phyloP scores from a whole-genome alignment of 208 protist species.

The Crithidia bombi region DNA sequence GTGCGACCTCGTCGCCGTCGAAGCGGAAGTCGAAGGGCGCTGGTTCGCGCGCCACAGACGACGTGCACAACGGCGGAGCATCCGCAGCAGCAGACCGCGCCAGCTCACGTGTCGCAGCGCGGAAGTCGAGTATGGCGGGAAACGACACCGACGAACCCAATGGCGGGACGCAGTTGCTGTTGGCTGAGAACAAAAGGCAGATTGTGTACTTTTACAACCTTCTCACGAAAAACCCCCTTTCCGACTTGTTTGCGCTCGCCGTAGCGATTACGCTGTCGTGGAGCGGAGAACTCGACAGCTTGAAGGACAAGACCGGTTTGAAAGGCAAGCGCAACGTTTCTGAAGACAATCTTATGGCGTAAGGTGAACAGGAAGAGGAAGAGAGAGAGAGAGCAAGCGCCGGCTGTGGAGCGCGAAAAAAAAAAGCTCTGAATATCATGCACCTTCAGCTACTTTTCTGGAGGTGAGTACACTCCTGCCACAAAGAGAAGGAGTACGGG shows the following conservation, averaged over 20 bases:
- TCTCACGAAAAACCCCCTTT: conserved; percentile 33
- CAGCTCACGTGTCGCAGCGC: neutral
- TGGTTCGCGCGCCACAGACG: neutral
- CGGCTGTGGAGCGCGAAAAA: too few species aligned
- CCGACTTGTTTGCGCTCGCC: conserved; percentile 56
- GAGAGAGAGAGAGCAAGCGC: neutral
- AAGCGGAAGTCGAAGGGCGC: conserved; percentile 7
- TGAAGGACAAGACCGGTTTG: neutral
- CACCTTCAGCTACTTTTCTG: too few species aligned
- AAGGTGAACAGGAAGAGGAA: neutral
- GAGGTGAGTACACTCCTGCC: too few species aligned
- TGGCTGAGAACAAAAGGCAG: conserved; percentile 51
- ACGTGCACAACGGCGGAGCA: neutral
- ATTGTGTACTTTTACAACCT: conserved; percentile 48
- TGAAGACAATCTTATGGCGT: conserved; percentile 12
- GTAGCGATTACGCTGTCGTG: conserved; percentile 58
- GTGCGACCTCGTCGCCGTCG: conserved; percentile 2
- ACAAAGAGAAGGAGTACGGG: too few species aligned
- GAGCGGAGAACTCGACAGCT: conserved; percentile 31
- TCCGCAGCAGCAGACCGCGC: neutral
- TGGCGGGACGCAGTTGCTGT: conserved; percentile 21
- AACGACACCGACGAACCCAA: conserved; percentile 1
- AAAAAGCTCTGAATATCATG: too few species aligned
- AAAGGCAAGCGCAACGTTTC: conserved; percentile 5
- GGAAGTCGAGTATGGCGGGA: neutral